Conservation (phyloP, 2,329 filamentous ascomycete species). For the Alternaria hordeiaustralica region DNA sequence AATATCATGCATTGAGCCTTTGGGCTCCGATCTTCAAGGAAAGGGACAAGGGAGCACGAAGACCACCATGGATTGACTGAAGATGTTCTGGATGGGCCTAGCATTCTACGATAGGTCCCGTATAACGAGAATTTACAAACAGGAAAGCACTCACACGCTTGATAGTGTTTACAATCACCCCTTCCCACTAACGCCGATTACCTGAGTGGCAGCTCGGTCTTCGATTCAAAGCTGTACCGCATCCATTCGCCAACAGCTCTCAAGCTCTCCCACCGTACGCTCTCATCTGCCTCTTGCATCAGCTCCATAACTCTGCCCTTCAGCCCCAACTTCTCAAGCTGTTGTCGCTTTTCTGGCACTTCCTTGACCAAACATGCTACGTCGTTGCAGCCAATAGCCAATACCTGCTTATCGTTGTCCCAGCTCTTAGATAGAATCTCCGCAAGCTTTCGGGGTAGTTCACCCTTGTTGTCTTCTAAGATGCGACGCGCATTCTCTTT, state of each 20-base stretch:
- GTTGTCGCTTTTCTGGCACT: conserved; percentile 80
- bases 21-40: background rate
- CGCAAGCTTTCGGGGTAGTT: conserved; percentile 79
- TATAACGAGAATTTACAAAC: conserved; percentile 4
- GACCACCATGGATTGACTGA: background rate
- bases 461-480: conserved; percentile 80
- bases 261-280: conserved; percentile 90
- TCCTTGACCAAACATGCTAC: conserved; percentile 88
- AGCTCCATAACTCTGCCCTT: conserved; percentile 91
- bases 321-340: conserved; percentile 82
- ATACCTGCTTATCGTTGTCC: conserved; percentile 84
- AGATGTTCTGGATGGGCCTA: conserved; percentile 5
- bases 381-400: conserved; percentile 93
- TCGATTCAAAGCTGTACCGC: conserved; percentile 63
- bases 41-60: background rate
- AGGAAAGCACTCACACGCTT: conserved; percentile 5
- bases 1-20: background rate
- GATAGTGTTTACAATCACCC: background rate
- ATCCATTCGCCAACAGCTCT: conserved; percentile 81
- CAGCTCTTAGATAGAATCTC: conserved; percentile 82
- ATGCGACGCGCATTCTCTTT: conserved; percentile 88
- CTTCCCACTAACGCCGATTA: conserved; percentile 12
- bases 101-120: conserved; percentile 2
- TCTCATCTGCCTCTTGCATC: conserved; percentile 88
- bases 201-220: conserved; percentile 40